Evolutionary conservation across 345 rosid species (phyloP).

Genomic region (Eucalyptus sp.): DNA sequence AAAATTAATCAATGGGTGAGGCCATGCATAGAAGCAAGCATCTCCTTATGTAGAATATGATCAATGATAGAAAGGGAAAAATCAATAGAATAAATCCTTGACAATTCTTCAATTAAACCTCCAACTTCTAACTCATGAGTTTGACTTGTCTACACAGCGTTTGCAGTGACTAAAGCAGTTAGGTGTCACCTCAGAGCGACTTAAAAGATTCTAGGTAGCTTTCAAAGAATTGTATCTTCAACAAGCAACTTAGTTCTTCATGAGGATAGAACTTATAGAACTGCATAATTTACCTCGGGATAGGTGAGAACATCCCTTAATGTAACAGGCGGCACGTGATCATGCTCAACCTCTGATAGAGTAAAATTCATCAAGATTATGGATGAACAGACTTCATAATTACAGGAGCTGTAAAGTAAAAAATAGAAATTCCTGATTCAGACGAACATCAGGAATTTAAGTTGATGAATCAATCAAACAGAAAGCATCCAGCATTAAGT

Average conservation of each 20-base stretch:
- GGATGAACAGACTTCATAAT: background rate
- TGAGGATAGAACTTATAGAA: background rate
- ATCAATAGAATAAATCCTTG: background rate
- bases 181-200: background rate
- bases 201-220: background rate
- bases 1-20: background rate
- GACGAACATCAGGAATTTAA: background rate
- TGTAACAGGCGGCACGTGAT: conserved; percentile 35
- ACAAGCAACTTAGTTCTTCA: background rate
- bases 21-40: background rate
- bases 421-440: background rate
- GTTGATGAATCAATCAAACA: background rate
- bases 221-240: background rate
- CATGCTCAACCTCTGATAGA: conserved; percentile 44
- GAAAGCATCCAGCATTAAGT: background rate
- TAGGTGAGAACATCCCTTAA: conserved; percentile 63
- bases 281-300: conserved; percentile 31
- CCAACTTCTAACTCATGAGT: background rate
- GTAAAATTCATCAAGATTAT: background rate
- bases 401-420: background rate
- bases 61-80: background rate
- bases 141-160: background rate
- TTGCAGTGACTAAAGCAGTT: background rate
- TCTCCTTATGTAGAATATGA: background rate
- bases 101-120: background rate